phyloP scores from a whole-genome alignment of 2,329 filamentous ascomycete species.

The Tolypocladium amazonense region DNA sequence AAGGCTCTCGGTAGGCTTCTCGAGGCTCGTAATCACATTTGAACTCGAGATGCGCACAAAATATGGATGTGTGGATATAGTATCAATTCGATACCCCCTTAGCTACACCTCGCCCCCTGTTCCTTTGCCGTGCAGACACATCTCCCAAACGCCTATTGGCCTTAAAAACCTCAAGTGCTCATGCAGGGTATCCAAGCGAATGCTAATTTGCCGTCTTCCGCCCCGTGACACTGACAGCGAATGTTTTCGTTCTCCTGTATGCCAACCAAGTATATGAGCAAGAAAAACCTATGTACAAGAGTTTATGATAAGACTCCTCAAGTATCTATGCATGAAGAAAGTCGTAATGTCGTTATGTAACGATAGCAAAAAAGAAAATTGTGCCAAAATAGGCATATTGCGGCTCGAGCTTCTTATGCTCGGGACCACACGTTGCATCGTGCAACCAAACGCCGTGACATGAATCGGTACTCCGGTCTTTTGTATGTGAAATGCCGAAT shows the following conservation, averaged over 20 bases:
- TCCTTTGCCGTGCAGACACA: neutral
- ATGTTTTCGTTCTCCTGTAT: neutral
- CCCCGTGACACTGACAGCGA: slow-evolving; percentile 8
- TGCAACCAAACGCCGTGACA: neutral
- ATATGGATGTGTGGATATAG: neutral
- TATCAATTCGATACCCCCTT: neutral
- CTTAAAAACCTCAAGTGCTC: slow-evolving; percentile 14
- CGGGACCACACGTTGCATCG: neutral
- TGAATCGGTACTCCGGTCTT: neutral
- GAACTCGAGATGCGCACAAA: no score
- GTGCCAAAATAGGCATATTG: neutral
- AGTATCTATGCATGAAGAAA: neutral
- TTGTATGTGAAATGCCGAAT: neutral
- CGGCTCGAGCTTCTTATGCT: neutral
- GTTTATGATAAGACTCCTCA: neutral
- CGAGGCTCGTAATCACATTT: no score
- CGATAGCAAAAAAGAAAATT: neutral
- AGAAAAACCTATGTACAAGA: slow-evolving; percentile 7
- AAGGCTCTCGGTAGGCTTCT: no score
- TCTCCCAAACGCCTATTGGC: slow-evolving; percentile 16
- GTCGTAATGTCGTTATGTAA: slow-evolving; percentile 3
- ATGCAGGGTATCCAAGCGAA: slow-evolving; percentile 22
- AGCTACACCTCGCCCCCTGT: neutral
- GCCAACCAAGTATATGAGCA: slow-evolving; percentile 1
- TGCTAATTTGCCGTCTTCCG: slow-evolving; percentile 7